phyloP scores from a whole-genome alignment of 2,329 filamentous ascomycete genomes.

The Blastomyces silverae region DNA sequence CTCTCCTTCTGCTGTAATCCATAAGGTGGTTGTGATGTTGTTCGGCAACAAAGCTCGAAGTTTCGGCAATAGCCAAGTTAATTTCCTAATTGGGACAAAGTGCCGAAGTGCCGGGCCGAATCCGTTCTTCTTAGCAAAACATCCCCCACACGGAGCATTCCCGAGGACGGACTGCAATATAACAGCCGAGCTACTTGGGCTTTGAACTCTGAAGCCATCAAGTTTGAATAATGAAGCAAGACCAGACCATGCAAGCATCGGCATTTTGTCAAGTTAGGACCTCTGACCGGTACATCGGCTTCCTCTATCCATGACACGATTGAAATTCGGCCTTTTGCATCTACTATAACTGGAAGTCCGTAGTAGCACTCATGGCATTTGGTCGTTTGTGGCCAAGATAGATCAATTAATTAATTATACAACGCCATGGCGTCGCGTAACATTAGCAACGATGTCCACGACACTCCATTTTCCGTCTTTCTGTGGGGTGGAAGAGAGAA shows the following conservation, averaged over 20 bases:
- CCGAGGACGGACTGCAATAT: background rate
- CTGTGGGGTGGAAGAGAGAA: constrained; percentile 25
- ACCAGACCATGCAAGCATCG: background rate
- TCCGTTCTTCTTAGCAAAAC: background rate
- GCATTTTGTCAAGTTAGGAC: background rate
- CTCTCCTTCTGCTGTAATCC: too few relatives aligned
- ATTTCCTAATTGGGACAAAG: background rate
- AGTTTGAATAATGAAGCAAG: background rate
- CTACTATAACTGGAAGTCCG: background rate
- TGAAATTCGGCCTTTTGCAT: background rate
- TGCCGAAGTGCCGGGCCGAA: background rate
- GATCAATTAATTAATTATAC: background rate
- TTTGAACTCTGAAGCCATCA: background rate
- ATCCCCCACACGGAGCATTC: background rate
- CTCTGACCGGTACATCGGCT: background rate
- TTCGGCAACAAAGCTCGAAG: background rate
- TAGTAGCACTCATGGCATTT: background rate
- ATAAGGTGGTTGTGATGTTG: background rate
- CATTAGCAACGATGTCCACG: constrained; percentile 20
- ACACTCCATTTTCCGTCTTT: constrained; percentile 22
- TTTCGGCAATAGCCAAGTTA: background rate
- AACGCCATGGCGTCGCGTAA: constrained; percentile 18
- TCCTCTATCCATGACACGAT: background rate
- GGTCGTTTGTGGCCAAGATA: background rate
- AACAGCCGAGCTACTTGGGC: background rate